Evolutionary conservation across 2,329 filamentous ascomycete genomes (phyloP).

Genomic region (Paracorniculantispora psalliotae): DNA sequence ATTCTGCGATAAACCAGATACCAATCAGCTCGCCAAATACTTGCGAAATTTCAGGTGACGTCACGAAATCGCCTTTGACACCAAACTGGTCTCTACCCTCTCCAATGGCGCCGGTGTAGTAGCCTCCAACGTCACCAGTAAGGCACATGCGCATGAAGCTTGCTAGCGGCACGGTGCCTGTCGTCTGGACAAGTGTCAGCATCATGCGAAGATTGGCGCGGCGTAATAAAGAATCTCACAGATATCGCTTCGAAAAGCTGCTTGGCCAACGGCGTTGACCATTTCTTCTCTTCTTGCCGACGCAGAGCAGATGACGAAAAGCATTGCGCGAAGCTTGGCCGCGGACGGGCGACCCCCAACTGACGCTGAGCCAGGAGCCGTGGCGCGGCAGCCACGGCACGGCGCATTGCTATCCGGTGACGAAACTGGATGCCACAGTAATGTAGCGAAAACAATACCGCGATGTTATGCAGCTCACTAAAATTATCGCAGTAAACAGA

Average conservation of each 20-base stretch:
- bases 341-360: neutral
- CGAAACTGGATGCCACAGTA: neutral
- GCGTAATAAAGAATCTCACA: constrained; percentile 40
- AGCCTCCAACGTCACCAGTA: constrained; percentile 83
- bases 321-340: constrained; percentile 8
- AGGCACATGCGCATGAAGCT: constrained; percentile 99
- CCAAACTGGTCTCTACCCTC: constrained; percentile 81
- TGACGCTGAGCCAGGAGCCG: constrained; percentile 8
- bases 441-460: neutral
- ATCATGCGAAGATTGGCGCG: neutral
- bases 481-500: neutral
- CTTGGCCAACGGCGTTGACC: constrained; percentile 90
- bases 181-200: constrained; percentile 42
- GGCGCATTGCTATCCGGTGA: neutral
- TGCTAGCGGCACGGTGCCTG: constrained; percentile 85
- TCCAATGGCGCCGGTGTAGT: constrained; percentile 75
- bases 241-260: constrained; percentile 81
- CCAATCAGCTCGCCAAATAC: constrained; percentile 93
- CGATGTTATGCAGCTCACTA: neutral
- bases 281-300: constrained; percentile 51
- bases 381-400: constrained; percentile 12
- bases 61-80: constrained; percentile 90
- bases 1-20: constrained; percentile 93
- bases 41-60: constrained; percentile 95
- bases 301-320: constrained; percentile 22